Percentiles rank a stretch among this genome's conserved stretches.
phyloP scores from a whole-genome alignment of 192 early-diverging fungal genomes.

The Gigaspora rosea region DNA sequence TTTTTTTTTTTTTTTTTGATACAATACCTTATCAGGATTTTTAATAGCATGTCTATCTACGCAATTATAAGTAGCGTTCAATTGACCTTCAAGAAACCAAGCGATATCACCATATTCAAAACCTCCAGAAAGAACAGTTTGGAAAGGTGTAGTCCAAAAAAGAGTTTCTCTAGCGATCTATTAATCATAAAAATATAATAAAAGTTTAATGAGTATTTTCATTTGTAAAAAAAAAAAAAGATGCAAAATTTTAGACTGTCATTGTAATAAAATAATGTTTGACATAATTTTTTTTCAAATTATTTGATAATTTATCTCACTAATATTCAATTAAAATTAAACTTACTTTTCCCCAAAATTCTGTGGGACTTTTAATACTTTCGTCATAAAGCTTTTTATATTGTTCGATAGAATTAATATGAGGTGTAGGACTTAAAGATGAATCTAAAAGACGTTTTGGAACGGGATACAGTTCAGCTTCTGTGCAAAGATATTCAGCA shows the following conservation, averaged over 20 bases:
- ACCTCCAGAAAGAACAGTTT: slow-evolving; percentile 66
- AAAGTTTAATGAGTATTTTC: neutral
- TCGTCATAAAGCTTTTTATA: slow-evolving; percentile 83
- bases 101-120: slow-evolving; percentile 86
- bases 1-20: too few relatives aligned
- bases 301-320: too few relatives aligned
- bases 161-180: slow-evolving; percentile 77
- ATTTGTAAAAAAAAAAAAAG: neutral
- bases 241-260: too few relatives aligned
- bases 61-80: slow-evolving; percentile 96
- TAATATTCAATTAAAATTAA: neutral
- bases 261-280: too few relatives aligned
- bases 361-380: slow-evolving; percentile 60
- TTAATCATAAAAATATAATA: neutral
- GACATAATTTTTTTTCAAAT: too few relatives aligned
- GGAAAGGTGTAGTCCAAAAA: slow-evolving; percentile 81
- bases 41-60: slow-evolving; percentile 87
- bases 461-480: slow-evolving; percentile 45
- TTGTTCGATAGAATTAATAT: slow-evolving; percentile 70
- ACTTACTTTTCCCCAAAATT: slow-evolving; percentile 58
- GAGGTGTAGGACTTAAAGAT: slow-evolving; percentile 60
- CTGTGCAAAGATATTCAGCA: slow-evolving; percentile 30
- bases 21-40: slow-evolving; percentile 70
- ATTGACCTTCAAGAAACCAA: slow-evolving; percentile 90
- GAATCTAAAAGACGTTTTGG: slow-evolving; percentile 59